Conservation (phyloP, 805 yeast genomes). For the Yarrowia sp. region DNA sequence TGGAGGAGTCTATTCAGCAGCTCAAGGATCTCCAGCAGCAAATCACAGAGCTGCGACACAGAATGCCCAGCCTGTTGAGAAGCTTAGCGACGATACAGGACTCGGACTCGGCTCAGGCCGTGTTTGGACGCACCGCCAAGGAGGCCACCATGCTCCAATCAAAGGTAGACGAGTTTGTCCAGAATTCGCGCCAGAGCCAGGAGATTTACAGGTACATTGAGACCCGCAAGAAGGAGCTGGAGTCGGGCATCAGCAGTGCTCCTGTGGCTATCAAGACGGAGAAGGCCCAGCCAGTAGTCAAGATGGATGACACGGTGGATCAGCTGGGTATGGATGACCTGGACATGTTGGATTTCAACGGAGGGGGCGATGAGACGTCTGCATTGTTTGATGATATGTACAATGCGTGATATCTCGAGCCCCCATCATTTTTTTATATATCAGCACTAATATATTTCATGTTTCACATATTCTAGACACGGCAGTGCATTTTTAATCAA, state of each 20-base stretch:
- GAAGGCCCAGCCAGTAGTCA: background rate
- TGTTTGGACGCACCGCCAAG: slow-evolving; percentile 18
- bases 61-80: slow-evolving; percentile 16
- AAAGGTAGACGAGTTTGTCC: slow-evolving; percentile 25
- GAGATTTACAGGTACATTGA: slow-evolving; percentile 9
- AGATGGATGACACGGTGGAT: background rate
- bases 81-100: slow-evolving; percentile 21
- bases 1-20: slow-evolving; percentile 15
- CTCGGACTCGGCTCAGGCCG: slow-evolving; percentile 15
- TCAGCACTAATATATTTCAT: background rate
- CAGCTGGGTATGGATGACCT: slow-evolving; percentile 21
- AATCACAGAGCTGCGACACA: slow-evolving; percentile 10
- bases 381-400: slow-evolving; percentile 29
- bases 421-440: background rate
- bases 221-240: slow-evolving; percentile 7
- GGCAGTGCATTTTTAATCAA: too few species aligned
- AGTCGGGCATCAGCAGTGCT: background rate
- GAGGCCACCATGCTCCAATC: slow-evolving; percentile 16
- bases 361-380: slow-evolving; percentile 19
- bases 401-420: background rate
- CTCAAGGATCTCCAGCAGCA: slow-evolving; percentile 9
- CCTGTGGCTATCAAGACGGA: background rate
- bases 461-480: background rate
- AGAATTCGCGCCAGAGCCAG: slow-evolving; percentile 19
- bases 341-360: slow-evolving; percentile 43